Percentiles rank a stretch among this genome's conserved stretches.
Conservation (phyloP, 768 basidiomycete genomes). For the Strobilomyces echinocephalus region DNA sequence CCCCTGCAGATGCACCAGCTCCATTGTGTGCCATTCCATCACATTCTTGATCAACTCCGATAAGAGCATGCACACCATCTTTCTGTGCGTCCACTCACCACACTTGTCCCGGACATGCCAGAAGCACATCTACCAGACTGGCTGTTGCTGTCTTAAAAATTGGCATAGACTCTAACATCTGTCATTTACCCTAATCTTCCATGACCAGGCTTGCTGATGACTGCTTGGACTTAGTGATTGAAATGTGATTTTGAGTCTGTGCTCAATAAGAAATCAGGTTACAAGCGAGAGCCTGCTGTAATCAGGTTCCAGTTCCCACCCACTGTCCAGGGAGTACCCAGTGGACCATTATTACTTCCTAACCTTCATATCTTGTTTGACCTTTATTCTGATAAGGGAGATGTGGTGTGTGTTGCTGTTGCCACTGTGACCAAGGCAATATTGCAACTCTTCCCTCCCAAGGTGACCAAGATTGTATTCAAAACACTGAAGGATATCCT, state of each 20-base stretch:
- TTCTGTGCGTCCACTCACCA: conserved; percentile 15
- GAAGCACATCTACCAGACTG: conserved; percentile 15
- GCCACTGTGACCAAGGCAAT: conserved; percentile 75
- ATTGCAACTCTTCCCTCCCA: conserved; percentile 78
- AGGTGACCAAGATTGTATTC: conserved; percentile 68
- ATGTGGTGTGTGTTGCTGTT: conserved; percentile 83
- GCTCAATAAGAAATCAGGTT: conserved; percentile 82
- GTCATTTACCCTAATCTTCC: conserved; percentile 18
- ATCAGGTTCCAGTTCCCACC: conserved; percentile 76
- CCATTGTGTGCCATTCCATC: conserved; percentile 12
- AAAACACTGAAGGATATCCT: conserved; percentile 67
- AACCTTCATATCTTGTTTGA: conserved; percentile 77
- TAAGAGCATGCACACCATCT: conserved; percentile 23
- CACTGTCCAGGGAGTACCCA: conserved; percentile 60
- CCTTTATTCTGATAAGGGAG: conserved; percentile 90
- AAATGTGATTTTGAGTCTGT: conserved; percentile 58
- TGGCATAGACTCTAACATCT: conserved; percentile 61
- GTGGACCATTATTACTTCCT: conserved; percentile 70
- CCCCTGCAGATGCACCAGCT: conserved; percentile 1
- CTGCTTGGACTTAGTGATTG: conserved; percentile 44
- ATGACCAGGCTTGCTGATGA: conserved; percentile 13
- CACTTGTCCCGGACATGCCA: conserved; percentile 5
- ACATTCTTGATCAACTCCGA: conserved; percentile 27
- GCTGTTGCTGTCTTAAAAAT: conserved; percentile 59
- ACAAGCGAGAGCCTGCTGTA: conserved; percentile 82